Conservation (phyloP, 805 yeast species). For the Yamadazyma philogaea region DNA sequence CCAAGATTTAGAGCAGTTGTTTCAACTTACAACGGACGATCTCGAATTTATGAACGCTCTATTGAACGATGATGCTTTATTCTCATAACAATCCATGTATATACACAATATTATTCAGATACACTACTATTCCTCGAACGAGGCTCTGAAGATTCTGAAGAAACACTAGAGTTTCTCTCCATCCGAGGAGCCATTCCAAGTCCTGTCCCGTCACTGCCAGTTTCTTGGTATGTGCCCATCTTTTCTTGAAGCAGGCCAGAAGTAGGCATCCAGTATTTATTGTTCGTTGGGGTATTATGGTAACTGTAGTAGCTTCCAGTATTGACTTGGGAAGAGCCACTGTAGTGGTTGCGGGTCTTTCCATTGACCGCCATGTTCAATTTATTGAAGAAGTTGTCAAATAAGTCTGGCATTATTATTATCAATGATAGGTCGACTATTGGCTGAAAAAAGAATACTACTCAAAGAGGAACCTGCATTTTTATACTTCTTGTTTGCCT, state of each 20-base stretch:
- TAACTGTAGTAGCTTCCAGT: constrained; percentile 37
- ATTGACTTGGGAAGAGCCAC: constrained; percentile 33
- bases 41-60: constrained; percentile 18
- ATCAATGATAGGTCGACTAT: neutral
- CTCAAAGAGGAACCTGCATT: neutral
- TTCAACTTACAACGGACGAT: constrained; percentile 19
- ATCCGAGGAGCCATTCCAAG: constrained; percentile 1
- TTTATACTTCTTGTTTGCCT: constrained; percentile 2
- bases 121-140: constrained; percentile 12
- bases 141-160: constrained; percentile 5
- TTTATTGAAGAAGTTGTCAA: constrained; percentile 37
- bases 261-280: constrained; percentile 38
- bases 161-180: constrained; percentile 8
- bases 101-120: constrained; percentile 4
- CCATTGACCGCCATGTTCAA: constrained; percentile 32
- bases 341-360: constrained; percentile 29
- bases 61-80: constrained; percentile 11
- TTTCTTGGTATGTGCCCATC: neutral
- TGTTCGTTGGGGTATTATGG: constrained; percentile 34
- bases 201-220: neutral
- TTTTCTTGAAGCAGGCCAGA: neutral
- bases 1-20: neutral
- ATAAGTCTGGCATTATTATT: constrained; percentile 29
- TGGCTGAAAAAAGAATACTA: neutral
- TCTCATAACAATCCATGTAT: constrained; percentile 1